phyloP scores from a whole-genome alignment of 805 yeast species.

The Yarrowia sp. region DNA sequence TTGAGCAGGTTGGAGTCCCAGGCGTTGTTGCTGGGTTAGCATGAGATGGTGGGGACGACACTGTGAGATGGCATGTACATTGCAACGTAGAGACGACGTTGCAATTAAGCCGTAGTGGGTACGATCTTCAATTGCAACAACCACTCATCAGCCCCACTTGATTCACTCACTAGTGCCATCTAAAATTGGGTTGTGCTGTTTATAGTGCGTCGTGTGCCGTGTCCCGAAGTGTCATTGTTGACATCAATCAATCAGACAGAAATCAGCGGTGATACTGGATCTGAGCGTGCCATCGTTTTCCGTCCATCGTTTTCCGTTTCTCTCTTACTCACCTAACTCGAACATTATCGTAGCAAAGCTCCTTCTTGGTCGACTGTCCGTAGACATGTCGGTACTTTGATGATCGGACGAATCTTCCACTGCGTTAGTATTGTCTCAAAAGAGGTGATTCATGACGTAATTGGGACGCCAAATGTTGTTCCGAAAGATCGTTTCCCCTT shows the following conservation, averaged over 20 bases:
- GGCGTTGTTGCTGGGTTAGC: constrained; percentile 73
- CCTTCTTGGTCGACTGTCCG: constrained; percentile 83
- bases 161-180: no score
- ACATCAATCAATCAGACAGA: background rate
- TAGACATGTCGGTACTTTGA: constrained; percentile 96
- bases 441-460: no score
- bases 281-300: no score
- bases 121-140: no score
- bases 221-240: background rate
- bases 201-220: constrained; percentile 13
- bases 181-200: constrained; percentile 16
- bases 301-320: background rate
- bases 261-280: no score
- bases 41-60: constrained; percentile 53
- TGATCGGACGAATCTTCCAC: constrained; percentile 84
- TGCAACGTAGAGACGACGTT: no score
- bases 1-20: constrained; percentile 94
- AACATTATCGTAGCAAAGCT: constrained; percentile 72
- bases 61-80: no score
- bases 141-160: no score
- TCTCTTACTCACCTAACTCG: constrained; percentile 46
- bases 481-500: no score
- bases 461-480: no score
- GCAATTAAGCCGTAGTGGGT: no score
- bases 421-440: constrained; percentile 36